Evolutionary conservation across 2,329 filamentous ascomycete genomes (phyloP), one percentile per base, ranked within the genome.

Genomic region (Sporothrix sp.): DNA sequence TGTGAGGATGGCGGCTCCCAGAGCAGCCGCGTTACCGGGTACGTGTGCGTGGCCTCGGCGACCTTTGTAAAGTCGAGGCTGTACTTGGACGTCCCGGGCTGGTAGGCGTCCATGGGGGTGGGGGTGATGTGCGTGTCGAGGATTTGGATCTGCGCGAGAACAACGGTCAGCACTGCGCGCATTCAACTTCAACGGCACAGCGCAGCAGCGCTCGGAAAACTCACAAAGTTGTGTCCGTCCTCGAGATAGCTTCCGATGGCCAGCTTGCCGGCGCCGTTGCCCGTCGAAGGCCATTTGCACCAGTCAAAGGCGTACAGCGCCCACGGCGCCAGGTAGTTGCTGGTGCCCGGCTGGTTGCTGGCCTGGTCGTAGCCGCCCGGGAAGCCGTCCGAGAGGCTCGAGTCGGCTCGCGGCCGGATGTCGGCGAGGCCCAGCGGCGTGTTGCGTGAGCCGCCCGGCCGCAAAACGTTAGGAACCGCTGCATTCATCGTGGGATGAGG

Each of bases 221-320:
- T 7, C 72, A 95, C 89, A 73, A 94, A 98, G 65, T 98, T 98
- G 70, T 98, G 93, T 6, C 90, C 91, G 68, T 98, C 93, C 69
- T 98, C 93, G 47, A 97, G 71, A 65, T 97, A 97, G 71, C 93
- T 98, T 53, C 91, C 93, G 35, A 98, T 76, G 11, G 93, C 93
- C 59, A 98, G 78, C 68, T 97, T 97, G 35, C 93, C 93, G 3
- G 87, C 88, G 55, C 87, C 83, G 58, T 82, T 82, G 60, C 69
- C 82, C 61, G 88, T 81, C 2, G 91, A 82, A 14, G 86, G 81
- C 91, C 93, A 98, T 68, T 98, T 98, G 72, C 93, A 98, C 93
- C 93, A 98, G 70, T 98, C 93, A 61, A 95, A 91, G 11, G 93
- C 91, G 66, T 97, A 98, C 50, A 95, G 83, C 13, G 89, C 85